These are phyloP conservation scores for Saccharum spontaneum DNA, from an alignment of 176 grass and related monocot genomes.

Conservation along the genomic window DNA sequence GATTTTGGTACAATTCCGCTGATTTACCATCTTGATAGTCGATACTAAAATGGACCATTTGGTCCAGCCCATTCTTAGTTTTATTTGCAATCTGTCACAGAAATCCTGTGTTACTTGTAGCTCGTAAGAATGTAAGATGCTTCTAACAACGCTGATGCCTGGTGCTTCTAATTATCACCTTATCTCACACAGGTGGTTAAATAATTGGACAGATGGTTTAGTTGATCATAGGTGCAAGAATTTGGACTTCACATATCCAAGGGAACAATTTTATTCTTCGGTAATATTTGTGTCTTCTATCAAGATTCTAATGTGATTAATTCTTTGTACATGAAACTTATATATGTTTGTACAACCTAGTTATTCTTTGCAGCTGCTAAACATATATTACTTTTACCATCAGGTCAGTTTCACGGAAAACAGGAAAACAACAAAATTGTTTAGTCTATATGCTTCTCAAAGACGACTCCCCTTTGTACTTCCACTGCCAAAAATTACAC, in stretches of 20 bases:
- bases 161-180: background rate
- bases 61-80: background rate
- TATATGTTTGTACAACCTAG: slow-evolving; percentile 4
- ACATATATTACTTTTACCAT: background rate
- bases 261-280: background rate
- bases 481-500: slow-evolving; percentile 29
- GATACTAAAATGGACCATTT: background rate
- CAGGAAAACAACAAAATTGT: background rate
- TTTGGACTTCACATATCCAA: background rate
- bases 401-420: slow-evolving; percentile 24
- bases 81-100: background rate
- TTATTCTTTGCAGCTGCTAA: slow-evolving; percentile 3
- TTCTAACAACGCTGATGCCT: background rate
- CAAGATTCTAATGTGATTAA: background rate
- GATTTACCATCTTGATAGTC: background rate
- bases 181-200: background rate
- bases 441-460: slow-evolving; percentile 20
- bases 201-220: background rate
- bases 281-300: background rate
- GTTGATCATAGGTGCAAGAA: background rate
- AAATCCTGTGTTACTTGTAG: background rate
- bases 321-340: slow-evolving; percentile 16
- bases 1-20: background rate
- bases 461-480: slow-evolving; percentile 37
- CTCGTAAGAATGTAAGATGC: background rate